Base-by-base conservation (phyloP, 805 yeast species). In the Saturnispora mendoncae region DNA sequence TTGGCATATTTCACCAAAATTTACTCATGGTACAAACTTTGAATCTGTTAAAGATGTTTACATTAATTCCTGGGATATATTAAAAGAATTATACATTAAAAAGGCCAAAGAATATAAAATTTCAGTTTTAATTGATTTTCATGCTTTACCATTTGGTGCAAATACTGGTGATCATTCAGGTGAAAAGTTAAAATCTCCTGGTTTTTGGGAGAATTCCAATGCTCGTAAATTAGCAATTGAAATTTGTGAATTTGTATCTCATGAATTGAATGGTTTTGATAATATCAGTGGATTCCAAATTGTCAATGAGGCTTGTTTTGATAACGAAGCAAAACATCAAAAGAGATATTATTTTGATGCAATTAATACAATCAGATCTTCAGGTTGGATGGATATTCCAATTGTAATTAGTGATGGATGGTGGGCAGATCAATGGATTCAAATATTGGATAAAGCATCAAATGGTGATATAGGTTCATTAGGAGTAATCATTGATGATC, bases 91-190 rank as follows among this genome's bases (percentile, higher is more conserved):
- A 6, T 67, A 76, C 41, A 67, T 87, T 32, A 66, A 68, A 34
- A 72, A 66, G 39, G 97, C 97, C 2, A 69, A 56, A 0, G 46
- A 66, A 15, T 60, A 76, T 50, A 67, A 72, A 24, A 90, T 90
- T 44, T 82, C 86, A 10, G 78, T 90, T 1, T 53, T 90, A 41
- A 71, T 90, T 13, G 97, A 90, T 60, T 53, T 90, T 33, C 97
- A 92, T 61, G 97, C 83, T 0, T 60, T 90, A 8, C 97, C 97
- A 4, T 86, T 85, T 12, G 97, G 97, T 28, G 97, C 97, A 19
- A 90, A 92, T 54, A 72, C 77, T 1, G 82, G 79, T 25, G 84
- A 80, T 37, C 97, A 88, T 58, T 78, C 90, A 51, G 97, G 97
- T 8, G 79, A 77, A 39, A 43, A 62, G 39, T 65, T 78, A 35